Evolutionary conservation across 371 early-diverging fungal species (phyloP), one percentile per base, ranked within the genome.

Genomic region (Fennellomyces sp.): DNA sequence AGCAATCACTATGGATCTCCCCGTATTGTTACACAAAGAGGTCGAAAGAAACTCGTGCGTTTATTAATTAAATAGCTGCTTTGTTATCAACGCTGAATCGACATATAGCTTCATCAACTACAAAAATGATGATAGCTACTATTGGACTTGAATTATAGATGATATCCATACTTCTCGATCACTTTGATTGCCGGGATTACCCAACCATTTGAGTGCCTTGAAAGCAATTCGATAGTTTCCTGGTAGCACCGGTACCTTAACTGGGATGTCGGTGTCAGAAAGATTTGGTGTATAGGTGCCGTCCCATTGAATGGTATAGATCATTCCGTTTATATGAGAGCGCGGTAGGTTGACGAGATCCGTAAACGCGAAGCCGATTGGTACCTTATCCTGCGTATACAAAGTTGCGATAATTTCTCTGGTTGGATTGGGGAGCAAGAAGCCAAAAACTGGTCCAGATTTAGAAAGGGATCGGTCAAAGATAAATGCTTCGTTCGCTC

Each of bases 111-210:
- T n/a, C n/a, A n/a, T n/a, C n/a, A n/a, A n/a, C n/a, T n/a, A n/a
- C n/a, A n/a, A n/a, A n/a, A n/a, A n/a, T n/a, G 65, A 31, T 76
- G 29, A 39, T 19, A 11, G 39, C 2, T 6, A 54, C 51, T 59
- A 59, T 17, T 58, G 42, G 39, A 65, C 51, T 33, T 65, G 15
- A 26, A 78, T 72, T 13, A 41, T 51, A 35, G 63, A 61, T n/a
- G 78, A 72, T 13, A 52, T 62, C 75, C 75, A 74, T 42, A 49
- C 49, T 36, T 78, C 69, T 65, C 64, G 70, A 38, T 78, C 75
- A 10, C 30, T 11, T 3, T 49, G 21, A 29, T 63, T 64, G 21
- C 64, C 53, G 28, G 71, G 67, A 41, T 70, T 45, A 7, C 78
- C 78, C 25, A 75, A 61, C 38, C 66, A 60, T 42, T 70, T 67